Evolutionary conservation across 805 yeast species (phyloP), one percentile per base, ranked within the genome.

Genomic region (Candida methanosorbosa): DNA sequence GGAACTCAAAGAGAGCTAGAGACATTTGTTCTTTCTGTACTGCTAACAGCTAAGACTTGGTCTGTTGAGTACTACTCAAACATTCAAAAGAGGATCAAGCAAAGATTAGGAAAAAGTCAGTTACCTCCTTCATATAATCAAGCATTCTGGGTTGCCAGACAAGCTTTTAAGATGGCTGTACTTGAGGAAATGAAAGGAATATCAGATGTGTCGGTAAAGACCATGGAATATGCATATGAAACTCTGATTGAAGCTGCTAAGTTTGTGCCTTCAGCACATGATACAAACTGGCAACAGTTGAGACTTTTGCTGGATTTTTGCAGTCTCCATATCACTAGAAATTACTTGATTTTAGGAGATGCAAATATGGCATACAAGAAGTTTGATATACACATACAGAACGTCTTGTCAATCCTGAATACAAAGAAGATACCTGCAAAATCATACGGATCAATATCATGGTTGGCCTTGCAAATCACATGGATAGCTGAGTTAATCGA

Each of bases 381-480:
- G 50, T 85, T 83, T 49, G 66, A 66, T 26, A 63, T 72, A 15
- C 95, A 85, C 57, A 48, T 81, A 2, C 65, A 66, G 22, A 70
- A 69, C 32, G 72, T 80, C 1, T 43, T 63, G 8, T 55, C 59
- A 7, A 47, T 68, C 5, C 37, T 65, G 14, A 54, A 59, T n/a
- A 36, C 41, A 2, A 51, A 57, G 17, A 42, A 47, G 8, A 41
- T 59, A 12, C 35, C 42, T 2, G 44, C 49, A 9, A 48, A 40
- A 12, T 45, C 57, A 6, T 58, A 48, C 38, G 41, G 63, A 0
- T 57, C 56, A 5, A 42, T 49, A 17, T 52, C 64, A 27, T 83
- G 94, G 94, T 46, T 66, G 9, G 68, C 78, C 0, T 48, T 58
- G n/a, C 94, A 83, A 48, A 70, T 73, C 42, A 68, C 73, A 28